phyloP scores from a whole-genome alignment of 1,139 yeast genomes.

The Geotrichum siamense region DNA sequence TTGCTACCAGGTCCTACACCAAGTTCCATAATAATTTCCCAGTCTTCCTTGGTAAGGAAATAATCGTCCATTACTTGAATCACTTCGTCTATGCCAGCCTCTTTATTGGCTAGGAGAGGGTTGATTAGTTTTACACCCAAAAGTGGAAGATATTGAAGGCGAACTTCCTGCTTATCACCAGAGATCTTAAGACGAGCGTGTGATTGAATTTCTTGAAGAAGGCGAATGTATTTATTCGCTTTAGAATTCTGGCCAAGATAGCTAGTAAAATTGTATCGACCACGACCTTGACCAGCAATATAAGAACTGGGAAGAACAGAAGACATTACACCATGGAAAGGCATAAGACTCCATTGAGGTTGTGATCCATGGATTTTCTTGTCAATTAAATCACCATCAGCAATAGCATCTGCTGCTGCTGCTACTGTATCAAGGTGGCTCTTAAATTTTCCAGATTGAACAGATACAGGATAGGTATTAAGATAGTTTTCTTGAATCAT shows the following conservation, averaged over 20 bases:
- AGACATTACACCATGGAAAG: slow-evolving; percentile 84
- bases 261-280: slow-evolving; percentile 69
- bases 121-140: slow-evolving; percentile 48
- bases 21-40: slow-evolving; percentile 79
- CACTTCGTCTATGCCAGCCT: slow-evolving; percentile 58
- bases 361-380: slow-evolving; percentile 79
- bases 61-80: slow-evolving; percentile 73
- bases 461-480: slow-evolving; percentile 46
- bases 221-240: slow-evolving; percentile 64
- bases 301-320: slow-evolving; percentile 73
- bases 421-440: slow-evolving; percentile 60
- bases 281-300: slow-evolving; percentile 65
- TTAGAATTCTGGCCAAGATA: slow-evolving; percentile 93
- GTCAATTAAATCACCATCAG: slow-evolving; percentile 75
- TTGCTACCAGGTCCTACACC: slow-evolving; percentile 53
- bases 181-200: slow-evolving; percentile 77
- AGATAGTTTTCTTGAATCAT: slow-evolving; percentile 95
- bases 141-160: slow-evolving; percentile 70
- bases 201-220: slow-evolving; percentile 81
- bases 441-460: slow-evolving; percentile 16
- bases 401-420: slow-evolving; percentile 78
- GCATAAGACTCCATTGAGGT: slow-evolving; percentile 93
- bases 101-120: slow-evolving; percentile 50
- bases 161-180: slow-evolving; percentile 65
- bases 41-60: slow-evolving; percentile 81